Conservation (phyloP, 176 grass and related monocot genomes). For the Dendrocalamus sinicus region DNA sequence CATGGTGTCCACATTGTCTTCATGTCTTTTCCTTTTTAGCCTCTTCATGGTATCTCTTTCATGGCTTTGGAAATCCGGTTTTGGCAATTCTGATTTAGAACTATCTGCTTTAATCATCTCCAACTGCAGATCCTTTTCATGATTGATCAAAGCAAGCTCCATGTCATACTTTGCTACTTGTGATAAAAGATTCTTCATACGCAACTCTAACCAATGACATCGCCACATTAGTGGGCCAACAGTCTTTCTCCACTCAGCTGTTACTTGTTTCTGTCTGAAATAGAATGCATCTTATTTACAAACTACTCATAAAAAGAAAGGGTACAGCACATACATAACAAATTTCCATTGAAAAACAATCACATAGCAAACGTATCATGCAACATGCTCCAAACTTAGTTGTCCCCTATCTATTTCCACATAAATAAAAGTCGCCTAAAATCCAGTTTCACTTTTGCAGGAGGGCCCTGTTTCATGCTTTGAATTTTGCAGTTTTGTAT, state of each 20-base stretch:
- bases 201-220: conserved; percentile 78
- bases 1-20: conserved; percentile 48
- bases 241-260: conserved; percentile 66
- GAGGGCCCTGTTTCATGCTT: background rate
- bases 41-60: conserved; percentile 69
- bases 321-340: background rate
- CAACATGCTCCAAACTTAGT: conserved; percentile 19
- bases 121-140: conserved; percentile 69
- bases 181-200: conserved; percentile 66
- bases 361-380: background rate
- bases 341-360: background rate
- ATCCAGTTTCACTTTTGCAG: background rate
- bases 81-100: conserved; percentile 50
- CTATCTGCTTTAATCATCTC: conserved; percentile 69
- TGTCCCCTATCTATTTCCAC: background rate
- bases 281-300: conserved; percentile 8
- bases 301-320: background rate
- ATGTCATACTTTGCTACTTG: conserved; percentile 84
- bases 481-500: background rate
- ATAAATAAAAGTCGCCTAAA: background rate
- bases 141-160: conserved; percentile 64
- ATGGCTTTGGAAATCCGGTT: conserved; percentile 39
- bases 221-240: conserved; percentile 67
- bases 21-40: conserved; percentile 63
- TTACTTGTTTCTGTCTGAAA: conserved; percentile 75